These are phyloP conservation scores for Mallotus japonicus DNA, from an alignment of 441 rosid species.

Conservation along the genomic window DNA sequence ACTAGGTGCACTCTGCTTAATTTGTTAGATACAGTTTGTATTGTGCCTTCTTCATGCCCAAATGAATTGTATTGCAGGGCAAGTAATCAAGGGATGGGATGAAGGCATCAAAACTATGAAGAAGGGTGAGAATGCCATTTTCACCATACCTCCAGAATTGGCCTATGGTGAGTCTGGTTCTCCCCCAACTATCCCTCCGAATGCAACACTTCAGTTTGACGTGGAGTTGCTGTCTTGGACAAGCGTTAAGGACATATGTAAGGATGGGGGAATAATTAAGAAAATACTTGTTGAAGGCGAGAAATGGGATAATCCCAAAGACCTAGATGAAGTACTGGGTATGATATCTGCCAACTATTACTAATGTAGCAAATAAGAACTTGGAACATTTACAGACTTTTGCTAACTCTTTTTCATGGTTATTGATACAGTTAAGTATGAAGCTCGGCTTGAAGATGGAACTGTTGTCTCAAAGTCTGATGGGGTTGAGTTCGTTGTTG, in stretches of 20 bases:
- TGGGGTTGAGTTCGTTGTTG: conserved; percentile 72
- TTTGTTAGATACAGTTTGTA: no score
- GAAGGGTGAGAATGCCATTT: conserved; percentile 82
- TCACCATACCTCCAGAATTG: conserved; percentile 77
- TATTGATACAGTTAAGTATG: conserved; percentile 61
- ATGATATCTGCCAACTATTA: no score
- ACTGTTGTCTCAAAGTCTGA: conserved; percentile 61
- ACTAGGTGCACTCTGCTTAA: no score
- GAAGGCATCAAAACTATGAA: conserved; percentile 91
- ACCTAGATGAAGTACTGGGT: conserved; percentile 86
- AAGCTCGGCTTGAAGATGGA: conserved; percentile 74
- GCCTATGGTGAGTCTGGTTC: conserved; percentile 91
- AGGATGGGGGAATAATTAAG: conserved; percentile 87
- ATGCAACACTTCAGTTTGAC: conserved; percentile 77
- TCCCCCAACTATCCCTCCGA: conserved; percentile 76
- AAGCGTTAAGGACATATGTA: conserved; percentile 84
- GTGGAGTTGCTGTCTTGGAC: conserved; percentile 84
- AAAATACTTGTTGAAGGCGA: conserved; percentile 69
- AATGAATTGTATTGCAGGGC: conserved; percentile 36
- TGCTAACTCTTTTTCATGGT: not conserved
- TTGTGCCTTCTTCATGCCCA: no score
- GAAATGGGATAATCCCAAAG: conserved; percentile 83
- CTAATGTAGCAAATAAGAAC: no score
- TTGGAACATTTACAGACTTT: no score
- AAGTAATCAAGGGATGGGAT: conserved; percentile 97